A percentile compares a stretch with the other conserved stretches of the same genome.
Conservation (phyloP, 2,329 filamentous ascomycete species). For the Paecilomyces formosus region DNA sequence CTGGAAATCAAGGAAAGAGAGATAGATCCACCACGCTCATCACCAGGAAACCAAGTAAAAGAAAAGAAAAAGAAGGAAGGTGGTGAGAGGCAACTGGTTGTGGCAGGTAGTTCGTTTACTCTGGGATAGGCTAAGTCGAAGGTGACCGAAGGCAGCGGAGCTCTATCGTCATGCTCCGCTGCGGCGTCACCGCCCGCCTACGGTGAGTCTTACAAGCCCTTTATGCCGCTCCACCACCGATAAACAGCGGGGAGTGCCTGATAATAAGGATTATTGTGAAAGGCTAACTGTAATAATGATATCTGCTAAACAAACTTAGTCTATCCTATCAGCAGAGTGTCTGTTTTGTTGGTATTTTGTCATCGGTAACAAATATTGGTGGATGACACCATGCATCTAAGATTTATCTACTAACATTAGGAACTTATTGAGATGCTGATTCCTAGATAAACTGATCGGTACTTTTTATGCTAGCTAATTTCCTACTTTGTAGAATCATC, state of each 20-base stretch:
- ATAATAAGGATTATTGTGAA: background rate
- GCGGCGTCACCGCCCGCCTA: slow-evolving; percentile 4
- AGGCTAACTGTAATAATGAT: background rate
- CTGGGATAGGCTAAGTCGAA: background rate
- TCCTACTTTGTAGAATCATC: background rate
- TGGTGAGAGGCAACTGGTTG: background rate
- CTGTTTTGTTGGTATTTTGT: too few species aligned
- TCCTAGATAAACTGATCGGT: too few species aligned
- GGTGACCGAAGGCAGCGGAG: slow-evolving; percentile 9
- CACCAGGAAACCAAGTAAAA: background rate
- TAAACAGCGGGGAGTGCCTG: background rate
- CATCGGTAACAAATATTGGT: too few species aligned
- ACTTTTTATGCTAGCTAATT: too few species aligned
- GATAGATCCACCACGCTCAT: background rate
- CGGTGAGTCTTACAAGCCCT: background rate
- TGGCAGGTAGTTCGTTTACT: background rate
- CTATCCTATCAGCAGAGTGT: too few species aligned
- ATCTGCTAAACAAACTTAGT: too few species aligned
- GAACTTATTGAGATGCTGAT: too few species aligned
- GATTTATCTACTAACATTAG: too few species aligned
- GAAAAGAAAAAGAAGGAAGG: background rate
- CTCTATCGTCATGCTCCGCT: slow-evolving; percentile 17
- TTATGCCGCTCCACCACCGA: background rate
- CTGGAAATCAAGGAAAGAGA: background rate
- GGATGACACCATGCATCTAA: too few species aligned